phyloP scores from a whole-genome alignment of 2,329 filamentous ascomycete species.

The Hypomyces perniciosus region DNA sequence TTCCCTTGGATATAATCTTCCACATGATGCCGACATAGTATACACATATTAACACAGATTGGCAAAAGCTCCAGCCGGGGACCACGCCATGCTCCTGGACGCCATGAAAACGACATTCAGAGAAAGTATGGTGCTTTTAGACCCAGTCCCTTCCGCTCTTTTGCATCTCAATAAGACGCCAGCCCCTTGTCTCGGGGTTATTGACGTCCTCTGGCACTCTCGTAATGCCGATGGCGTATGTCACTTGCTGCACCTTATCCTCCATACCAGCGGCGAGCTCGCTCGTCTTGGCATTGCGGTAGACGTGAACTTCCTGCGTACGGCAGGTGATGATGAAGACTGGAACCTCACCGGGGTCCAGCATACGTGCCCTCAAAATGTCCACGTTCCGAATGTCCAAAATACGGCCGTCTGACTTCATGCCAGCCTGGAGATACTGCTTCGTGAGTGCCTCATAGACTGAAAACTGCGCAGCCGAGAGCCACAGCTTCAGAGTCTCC shows the following conservation, averaged over 20 bases:
- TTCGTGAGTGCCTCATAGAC: constrained; percentile 96
- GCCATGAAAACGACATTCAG: constrained; percentile 1
- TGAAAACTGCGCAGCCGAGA: constrained; percentile 91
- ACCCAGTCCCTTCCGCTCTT: constrained; percentile 91
- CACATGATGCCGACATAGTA: constrained; percentile 22
- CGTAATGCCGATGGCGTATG: constrained; percentile 95
- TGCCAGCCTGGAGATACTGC: constrained; percentile 87
- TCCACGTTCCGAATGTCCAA: constrained; percentile 94
- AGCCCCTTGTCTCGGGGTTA: constrained; percentile 93
- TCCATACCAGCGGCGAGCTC: constrained; percentile 95
- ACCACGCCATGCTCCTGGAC: constrained; percentile 18
- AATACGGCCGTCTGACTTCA: constrained; percentile 92
- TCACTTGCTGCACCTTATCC: constrained; percentile 96
- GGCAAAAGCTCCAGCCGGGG: constrained; percentile 12
- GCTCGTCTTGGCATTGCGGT: constrained; percentile 83
- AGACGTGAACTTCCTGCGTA: constrained; percentile 96
- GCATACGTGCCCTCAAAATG: constrained; percentile 70
- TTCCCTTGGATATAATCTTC: constrained; percentile 13
- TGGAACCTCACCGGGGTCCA: constrained; percentile 81
- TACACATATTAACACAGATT: constrained; percentile 29
- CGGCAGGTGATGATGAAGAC: constrained; percentile 97
- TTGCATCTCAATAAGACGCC: constrained; percentile 96
- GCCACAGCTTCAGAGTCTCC: constrained; percentile 87
- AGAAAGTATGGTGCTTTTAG: constrained; percentile 25
- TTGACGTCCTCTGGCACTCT: constrained; percentile 90